A percentile compares a stretch with the other conserved stretches of the same genome.
phyloP scores from a whole-genome alignment of 2,329 filamentous ascomycete genomes.

The Exophiala sideris region DNA sequence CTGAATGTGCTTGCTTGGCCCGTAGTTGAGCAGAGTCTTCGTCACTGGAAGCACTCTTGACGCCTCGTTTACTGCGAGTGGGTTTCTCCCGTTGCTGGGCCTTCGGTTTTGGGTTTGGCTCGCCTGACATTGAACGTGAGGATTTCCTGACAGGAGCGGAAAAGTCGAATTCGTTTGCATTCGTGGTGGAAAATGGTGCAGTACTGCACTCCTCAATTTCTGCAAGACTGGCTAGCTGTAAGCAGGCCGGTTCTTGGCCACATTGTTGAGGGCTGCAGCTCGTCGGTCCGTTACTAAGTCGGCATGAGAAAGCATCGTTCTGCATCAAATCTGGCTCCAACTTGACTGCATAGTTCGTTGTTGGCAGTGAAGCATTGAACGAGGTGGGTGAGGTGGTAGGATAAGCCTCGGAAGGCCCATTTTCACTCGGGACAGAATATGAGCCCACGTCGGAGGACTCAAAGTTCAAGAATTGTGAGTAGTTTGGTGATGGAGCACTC shows the following conservation, averaged over 20 bases:
- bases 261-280: constrained; percentile 5
- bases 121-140: not conserved
- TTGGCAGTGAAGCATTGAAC: constrained; percentile 5
- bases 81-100: constrained; percentile 11
- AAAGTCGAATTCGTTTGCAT: not conserved
- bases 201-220: constrained; percentile 22
- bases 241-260: constrained; percentile 11
- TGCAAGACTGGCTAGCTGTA: constrained; percentile 12
- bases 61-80: constrained; percentile 12
- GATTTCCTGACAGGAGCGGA: not conserved
- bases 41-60: constrained; percentile 14
- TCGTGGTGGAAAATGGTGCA: not conserved
- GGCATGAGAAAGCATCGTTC: constrained; percentile 4
- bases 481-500: constrained; percentile 19
- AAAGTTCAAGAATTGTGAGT: constrained; percentile 22
- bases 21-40: constrained; percentile 19
- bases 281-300: not conserved
- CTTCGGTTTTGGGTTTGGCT: not conserved
- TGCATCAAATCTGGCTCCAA: constrained; percentile 9
- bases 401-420: constrained; percentile 4
- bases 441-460: constrained; percentile 16
- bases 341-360: constrained; percentile 12
- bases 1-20: constrained; percentile 27
- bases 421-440: constrained; percentile 10
- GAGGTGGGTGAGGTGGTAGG: constrained; percentile 7